These are phyloP conservation scores for Ophiosphaerella narmari DNA, from an alignment of 2,329 filamentous ascomycete genomes.

Conservation along the genomic window DNA sequence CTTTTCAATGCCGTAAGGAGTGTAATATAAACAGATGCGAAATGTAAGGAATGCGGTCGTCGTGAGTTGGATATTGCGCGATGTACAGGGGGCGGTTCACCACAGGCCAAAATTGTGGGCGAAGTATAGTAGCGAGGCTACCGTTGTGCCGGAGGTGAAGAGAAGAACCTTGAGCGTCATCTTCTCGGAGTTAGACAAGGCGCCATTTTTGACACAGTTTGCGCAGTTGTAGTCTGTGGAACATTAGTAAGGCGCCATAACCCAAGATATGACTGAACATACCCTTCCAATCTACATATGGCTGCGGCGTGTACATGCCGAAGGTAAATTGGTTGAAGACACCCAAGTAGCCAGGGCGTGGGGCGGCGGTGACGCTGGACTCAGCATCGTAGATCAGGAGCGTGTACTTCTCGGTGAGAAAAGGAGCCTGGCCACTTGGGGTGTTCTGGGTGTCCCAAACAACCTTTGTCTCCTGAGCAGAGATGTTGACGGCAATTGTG, in stretches of 20 bases:
- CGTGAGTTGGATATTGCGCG: neutral
- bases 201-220: slow-evolving; percentile 56
- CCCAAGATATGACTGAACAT: slow-evolving; percentile 24
- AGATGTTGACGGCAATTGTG: slow-evolving; percentile 65
- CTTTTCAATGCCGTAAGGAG: slow-evolving; percentile 24
- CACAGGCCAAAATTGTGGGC: slow-evolving; percentile 51
- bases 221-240: slow-evolving; percentile 58
- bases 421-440: slow-evolving; percentile 43
- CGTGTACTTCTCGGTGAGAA: slow-evolving; percentile 66
- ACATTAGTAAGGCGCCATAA: slow-evolving; percentile 9
- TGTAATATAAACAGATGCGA: slow-evolving; percentile 25
- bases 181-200: slow-evolving; percentile 57
- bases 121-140: slow-evolving; percentile 62
- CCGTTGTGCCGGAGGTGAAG: slow-evolving; percentile 60
- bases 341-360: slow-evolving; percentile 60
- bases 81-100: slow-evolving; percentile 15
- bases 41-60: slow-evolving; percentile 26
- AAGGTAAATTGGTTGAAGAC: slow-evolving; percentile 60
- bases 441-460: slow-evolving; percentile 63
- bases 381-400: slow-evolving; percentile 65
- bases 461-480: slow-evolving; percentile 56
- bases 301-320: slow-evolving; percentile 65
- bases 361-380: slow-evolving; percentile 56
- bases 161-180: slow-evolving; percentile 61
- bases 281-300: slow-evolving; percentile 57